phyloP scores from a whole-genome alignment of 208 protist species.

The Crithidia mellificae region DNA sequence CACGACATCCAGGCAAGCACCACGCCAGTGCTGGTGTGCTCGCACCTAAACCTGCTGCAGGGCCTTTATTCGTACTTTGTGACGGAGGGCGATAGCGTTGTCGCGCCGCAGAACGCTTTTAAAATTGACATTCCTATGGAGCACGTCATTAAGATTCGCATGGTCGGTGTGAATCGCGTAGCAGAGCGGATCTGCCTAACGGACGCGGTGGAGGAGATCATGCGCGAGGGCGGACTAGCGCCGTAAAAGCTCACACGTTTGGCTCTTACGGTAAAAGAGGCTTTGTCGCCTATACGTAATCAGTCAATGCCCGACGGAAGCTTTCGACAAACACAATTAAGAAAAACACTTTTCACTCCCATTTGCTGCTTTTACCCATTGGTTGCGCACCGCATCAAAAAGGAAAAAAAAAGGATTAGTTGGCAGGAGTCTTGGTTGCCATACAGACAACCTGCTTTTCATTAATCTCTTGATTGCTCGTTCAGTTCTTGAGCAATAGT shows the following conservation, averaged over 20 bases:
- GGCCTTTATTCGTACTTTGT: constrained; percentile 89
- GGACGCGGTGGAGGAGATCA: constrained; percentile 50
- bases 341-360: no score
- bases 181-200: constrained; percentile 74
- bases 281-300: no score
- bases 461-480: no score
- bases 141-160: constrained; percentile 75
- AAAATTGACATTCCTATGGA: constrained; percentile 79
- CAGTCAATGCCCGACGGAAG: no score
- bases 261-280: no score
- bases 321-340: no score
- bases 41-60: constrained; percentile 80
- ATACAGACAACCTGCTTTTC: no score
- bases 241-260: neutral
- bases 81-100: constrained; percentile 62
- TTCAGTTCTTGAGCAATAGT: no score
- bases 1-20: constrained; percentile 89
- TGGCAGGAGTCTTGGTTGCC: no score
- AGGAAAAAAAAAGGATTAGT: no score
- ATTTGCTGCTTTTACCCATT: no score
- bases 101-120: constrained; percentile 80
- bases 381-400: no score
- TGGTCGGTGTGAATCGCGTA: constrained; percentile 63
- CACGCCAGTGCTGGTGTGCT: constrained; percentile 75
- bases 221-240: constrained; percentile 6